Base-by-base conservation (phyloP, 805 yeast species). In the Ogataea siamensis region DNA sequence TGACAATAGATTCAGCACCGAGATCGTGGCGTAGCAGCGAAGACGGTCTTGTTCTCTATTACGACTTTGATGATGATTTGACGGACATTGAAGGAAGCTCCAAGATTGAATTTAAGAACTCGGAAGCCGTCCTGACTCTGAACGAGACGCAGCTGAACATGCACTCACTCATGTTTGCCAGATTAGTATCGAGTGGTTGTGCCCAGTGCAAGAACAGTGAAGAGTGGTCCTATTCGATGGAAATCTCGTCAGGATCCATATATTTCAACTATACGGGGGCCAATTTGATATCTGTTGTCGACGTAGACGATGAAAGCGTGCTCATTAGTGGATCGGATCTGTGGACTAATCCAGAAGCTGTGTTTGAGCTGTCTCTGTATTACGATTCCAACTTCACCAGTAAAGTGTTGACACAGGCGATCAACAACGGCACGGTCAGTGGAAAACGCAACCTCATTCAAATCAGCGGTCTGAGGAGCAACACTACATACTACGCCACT, bases 191-290 rank as follows among this genome's bases (percentile, higher is more conserved):
- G 2, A 55, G 47, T n/a, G 42, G 41, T 1, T 52, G 62, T 36
- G 31, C 34, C 0, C 13, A 16, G 5, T 57, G 63, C 44, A 19
- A 34, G 5, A 16, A 34, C 14, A 45, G 44, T 10, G 40, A 55
- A 5, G 26, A 32, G 6, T 83, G 89, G 89, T 45, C 68, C 9
- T 83, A 80, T 53, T 73, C 78, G 52, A 58, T 87, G 28, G 87
- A 85, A 2, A 72, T 80, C 2, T 76, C 86, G 1, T 77, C 73
- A 46, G 66, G 70, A 32, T 77, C 78, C 51, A 62, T 80, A 50
- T 77, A 74, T 1, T 80, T 73, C 50, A 86, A 80, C 54, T 81
- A 86, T 84, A 85, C 80, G 53, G 68, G 69, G 32, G 62, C 74
- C 14, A 54, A 74, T 9, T 74, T 80, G 73, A 72, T 77, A 1